Conservation (phyloP, 2,329 filamentous ascomycete species). For the Exophiala viscosa region DNA sequence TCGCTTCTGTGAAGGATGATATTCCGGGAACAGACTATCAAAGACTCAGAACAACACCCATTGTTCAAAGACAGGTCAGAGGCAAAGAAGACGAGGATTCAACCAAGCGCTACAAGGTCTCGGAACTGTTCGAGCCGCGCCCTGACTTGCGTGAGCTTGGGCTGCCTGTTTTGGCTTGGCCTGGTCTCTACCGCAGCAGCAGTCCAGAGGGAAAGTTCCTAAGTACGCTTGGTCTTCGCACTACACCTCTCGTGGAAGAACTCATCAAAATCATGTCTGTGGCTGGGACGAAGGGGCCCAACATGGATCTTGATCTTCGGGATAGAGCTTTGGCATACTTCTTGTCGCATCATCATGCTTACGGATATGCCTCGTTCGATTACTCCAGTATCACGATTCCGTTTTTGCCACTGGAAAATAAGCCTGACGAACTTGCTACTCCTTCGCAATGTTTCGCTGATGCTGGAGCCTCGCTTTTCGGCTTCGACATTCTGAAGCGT, state of each 20-base stretch:
- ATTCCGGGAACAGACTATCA: conserved; percentile 79
- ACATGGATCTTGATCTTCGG: conserved; percentile 51
- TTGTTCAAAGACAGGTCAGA: conserved; percentile 72
- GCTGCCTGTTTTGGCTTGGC: conserved; percentile 79
- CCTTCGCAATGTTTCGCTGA: conserved; percentile 82
- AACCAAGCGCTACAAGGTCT: conserved; percentile 61
- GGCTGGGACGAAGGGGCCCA: conserved; percentile 45
- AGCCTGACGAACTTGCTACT: conserved; percentile 57
- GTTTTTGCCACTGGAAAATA: conserved; percentile 70
- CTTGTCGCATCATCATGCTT: conserved; percentile 71
- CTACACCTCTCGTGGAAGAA: conserved; percentile 67
- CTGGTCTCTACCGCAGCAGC: conserved; percentile 62
- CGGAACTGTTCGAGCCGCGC: conserved; percentile 77
- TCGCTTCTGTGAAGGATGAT: conserved; percentile 83
- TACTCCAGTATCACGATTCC: conserved; percentile 53
- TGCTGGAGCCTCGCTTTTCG: conserved; percentile 68
- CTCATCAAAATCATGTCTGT: conserved; percentile 74
- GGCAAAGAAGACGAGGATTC: conserved; percentile 52
- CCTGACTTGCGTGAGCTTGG: conserved; percentile 65
- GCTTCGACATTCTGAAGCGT: conserved; percentile 70
- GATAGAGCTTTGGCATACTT: conserved; percentile 75
- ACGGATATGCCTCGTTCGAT: conserved; percentile 67
- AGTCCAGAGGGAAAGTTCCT: conserved; percentile 75
- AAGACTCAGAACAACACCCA: conserved; percentile 70
- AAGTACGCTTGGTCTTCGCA: conserved; percentile 65